phyloP scores from a whole-genome alignment of 345 rosid species.

The Arabidopsis arenosa region DNA sequence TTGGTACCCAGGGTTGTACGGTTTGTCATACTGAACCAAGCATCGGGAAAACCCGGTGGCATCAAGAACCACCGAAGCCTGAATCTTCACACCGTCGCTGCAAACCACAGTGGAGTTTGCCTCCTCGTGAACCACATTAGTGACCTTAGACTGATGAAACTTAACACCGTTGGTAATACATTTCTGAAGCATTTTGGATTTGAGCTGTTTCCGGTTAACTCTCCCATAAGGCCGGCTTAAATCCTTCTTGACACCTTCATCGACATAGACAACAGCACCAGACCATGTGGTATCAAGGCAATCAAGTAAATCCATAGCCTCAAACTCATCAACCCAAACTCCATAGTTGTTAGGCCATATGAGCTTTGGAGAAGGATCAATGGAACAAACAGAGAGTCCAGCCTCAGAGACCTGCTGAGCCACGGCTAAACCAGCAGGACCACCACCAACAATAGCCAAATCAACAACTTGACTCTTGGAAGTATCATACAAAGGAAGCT shows the following conservation, averaged over 20 bases:
- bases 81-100: slow-evolving; percentile 80
- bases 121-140: slow-evolving; percentile 86
- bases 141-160: slow-evolving; percentile 92
- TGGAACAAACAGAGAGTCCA: slow-evolving; percentile 85
- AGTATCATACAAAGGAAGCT: slow-evolving; percentile 81
- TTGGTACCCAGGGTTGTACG: slow-evolving; percentile 95
- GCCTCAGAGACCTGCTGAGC: slow-evolving; percentile 95
- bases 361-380: slow-evolving; percentile 88
- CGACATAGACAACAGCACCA: slow-evolving; percentile 81
- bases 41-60: slow-evolving; percentile 98
- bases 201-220: slow-evolving; percentile 90
- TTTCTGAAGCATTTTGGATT: slow-evolving; percentile 91
- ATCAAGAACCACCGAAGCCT: slow-evolving; percentile 88
- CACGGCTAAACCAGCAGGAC: slow-evolving; percentile 98
- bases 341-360: slow-evolving; percentile 99
- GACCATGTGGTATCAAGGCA: slow-evolving; percentile 97
- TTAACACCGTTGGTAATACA: slow-evolving; percentile 82
- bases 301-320: slow-evolving; percentile 95
- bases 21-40: slow-evolving; percentile 93
- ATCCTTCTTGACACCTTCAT: slow-evolving; percentile 64
- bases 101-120: slow-evolving; percentile 78
- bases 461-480: slow-evolving; percentile 68
- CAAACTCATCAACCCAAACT: slow-evolving; percentile 99
- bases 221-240: slow-evolving; percentile 90
- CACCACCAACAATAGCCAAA: slow-evolving; percentile 96